Base-by-base conservation (phyloP, 2,329 filamentous ascomycete genomes). In the Penicillium sp. region DNA sequence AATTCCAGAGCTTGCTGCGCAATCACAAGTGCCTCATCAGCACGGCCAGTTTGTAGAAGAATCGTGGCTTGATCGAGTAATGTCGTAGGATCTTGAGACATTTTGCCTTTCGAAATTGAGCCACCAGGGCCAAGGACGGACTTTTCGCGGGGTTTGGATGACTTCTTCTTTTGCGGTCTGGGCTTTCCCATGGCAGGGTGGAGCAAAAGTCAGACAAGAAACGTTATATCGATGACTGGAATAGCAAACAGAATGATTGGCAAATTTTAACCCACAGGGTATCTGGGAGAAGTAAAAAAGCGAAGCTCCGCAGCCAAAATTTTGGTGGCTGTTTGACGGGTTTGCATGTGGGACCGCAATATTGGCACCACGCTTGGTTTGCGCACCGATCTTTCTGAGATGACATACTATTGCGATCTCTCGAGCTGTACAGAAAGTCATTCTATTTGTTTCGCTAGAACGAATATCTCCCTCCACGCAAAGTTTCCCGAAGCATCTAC, bases 1-100 rank as follows among this genome's bases (percentile, higher is more conserved):
- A 67, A 59, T 10, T 70, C 67, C 26, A 85, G 76, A 1, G 83
- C 82, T 61, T 79, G 76, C 63, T 80, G 75, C 44, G 82, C 84
- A 34, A 79, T 66, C 43, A 76, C 68, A 23, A 86, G 78, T 23
- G 84, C 84, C 57, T 79, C 78, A 47, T 83, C 79, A 2, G 82
- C 76, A 58, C 85, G 79, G 41, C 79, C 81, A 30, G 82, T 83
- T 61, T 85, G 81, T 32, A 87, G 74, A 34, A 84, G 74, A 18
- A 77, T 72, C 13, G 80, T 78, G 7, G 84, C 83, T 68, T 84
- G 75, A 43, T 79, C 76, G 59, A 86, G 79, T 35, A 87, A 76
- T 53, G 80, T 72, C 57, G 81, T 76, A 5, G 82, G 79, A 27
- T 80, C 77, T 62, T 80, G 76, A 62, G 77, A 76, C 57, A 77